Percentiles rank a stretch among this genome's conserved stretches.
Evolutionary conservation across 2,329 filamentous ascomycete species (phyloP).

Genomic region (Coniochaeta prunicola): DNA sequence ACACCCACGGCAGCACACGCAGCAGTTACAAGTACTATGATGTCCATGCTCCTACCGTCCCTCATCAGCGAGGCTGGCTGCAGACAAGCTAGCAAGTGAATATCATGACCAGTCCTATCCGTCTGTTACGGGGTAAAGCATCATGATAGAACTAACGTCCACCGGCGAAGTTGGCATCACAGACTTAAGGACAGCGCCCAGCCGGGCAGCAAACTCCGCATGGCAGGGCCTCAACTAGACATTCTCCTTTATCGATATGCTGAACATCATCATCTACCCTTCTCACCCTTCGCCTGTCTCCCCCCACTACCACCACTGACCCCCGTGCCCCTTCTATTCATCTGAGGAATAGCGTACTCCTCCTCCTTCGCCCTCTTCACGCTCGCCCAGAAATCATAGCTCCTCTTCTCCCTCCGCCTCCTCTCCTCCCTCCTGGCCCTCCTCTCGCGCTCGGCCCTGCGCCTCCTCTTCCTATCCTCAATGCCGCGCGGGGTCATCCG

Average conservation of each 20-base stretch:
- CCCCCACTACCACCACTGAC: background rate
- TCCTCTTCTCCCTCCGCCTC: constrained; percentile 19
- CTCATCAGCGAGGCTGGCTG: too few relatives aligned
- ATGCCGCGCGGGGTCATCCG: constrained; percentile 19
- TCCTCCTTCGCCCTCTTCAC: constrained; percentile 21
- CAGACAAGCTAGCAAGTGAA: too few relatives aligned
- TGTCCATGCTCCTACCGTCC: too few relatives aligned
- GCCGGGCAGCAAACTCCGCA: too few relatives aligned
- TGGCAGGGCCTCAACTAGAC: too few relatives aligned
- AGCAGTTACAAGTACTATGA: too few relatives aligned
- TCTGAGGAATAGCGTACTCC: constrained; percentile 28
- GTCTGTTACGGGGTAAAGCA: too few relatives aligned
- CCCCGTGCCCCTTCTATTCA: constrained; percentile 18
- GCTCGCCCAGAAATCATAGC: constrained; percentile 33
- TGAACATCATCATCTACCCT: background rate
- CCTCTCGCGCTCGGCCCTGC: constrained; percentile 6
- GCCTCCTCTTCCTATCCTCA: constrained; percentile 14
- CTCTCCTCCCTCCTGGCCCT: constrained; percentile 13
- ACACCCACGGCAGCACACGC: too few relatives aligned
- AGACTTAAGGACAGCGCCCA: too few relatives aligned
- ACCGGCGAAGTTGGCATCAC: too few relatives aligned
- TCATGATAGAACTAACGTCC: too few relatives aligned
- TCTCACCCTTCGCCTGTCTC: background rate
- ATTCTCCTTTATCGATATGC: background rate
- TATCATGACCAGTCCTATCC: too few relatives aligned